Evolutionary conservation across 192 early-diverging fungal genomes (phyloP), one percentile per base, ranked within the genome.

Genomic region (Coemansia sp.): DNA sequence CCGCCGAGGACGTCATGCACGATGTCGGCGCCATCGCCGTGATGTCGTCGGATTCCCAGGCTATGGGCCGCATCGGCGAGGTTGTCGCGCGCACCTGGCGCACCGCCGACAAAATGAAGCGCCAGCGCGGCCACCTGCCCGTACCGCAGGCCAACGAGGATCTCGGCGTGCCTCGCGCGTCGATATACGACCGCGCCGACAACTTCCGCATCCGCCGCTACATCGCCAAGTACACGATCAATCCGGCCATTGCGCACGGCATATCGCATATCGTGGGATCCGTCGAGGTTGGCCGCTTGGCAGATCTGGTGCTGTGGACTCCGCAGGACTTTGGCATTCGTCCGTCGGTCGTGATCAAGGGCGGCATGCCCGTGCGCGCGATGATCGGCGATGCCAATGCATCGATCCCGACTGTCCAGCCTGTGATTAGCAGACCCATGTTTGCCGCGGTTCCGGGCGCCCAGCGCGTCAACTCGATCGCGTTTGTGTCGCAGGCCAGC

Each of bases 221-320:
- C 67, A 85, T 98, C 67, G 91, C 96, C 22, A 98, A 98, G 75
- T 98, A 98, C 73, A 97, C 96, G 1, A 93, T 98, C 72, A 98
- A 98, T 71, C 93, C 93, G 82, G 94, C 95, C 20, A 85, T 95
- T 34, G 89, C 91, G 2, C 90, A 92, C 64, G 95, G 95, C 35
- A 67, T 95, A 24, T 78, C 86, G 13, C 93, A 98, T 69, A 36
- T 95, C 6, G 84, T 98, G 6, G 95, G 95, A 7, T 96, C 94
- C 2, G 87, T 98, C 58, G 93, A 98, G 72, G 86, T 91, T 6
- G 93, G 92, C 58, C 95, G 95, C 71, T 66, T 96, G n/a, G 95
- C 95, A 0, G 95, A 98, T 68, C 72, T 98, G 53, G 93, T 94
- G 4, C 83, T 94, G 65, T 98, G 89, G 75, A 62, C 81, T 13